Base-by-base conservation (phyloP, 192 early-diverging fungal genomes). In the Podila epicladia region DNA sequence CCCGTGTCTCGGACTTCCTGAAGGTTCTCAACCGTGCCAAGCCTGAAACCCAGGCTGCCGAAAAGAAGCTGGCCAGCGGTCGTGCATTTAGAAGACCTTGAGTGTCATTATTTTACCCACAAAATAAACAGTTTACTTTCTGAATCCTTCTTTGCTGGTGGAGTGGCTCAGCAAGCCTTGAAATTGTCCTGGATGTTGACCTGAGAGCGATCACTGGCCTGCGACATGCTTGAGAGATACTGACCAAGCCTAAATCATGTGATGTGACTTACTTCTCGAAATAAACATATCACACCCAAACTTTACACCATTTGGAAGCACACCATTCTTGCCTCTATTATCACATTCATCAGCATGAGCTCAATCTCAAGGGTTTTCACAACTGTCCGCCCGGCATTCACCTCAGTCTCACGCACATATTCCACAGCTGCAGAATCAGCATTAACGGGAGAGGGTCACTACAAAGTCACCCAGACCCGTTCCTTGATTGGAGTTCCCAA, bases 11-110 rank as follows among this genome's bases (percentile, higher is more conserved):
- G 70, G 95, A 94, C 64, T 97, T 99, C 85, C 85, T 99, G 75
- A 99, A 98, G 92, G 97, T 99, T 11, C 89, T 99, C 67, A 99
- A 99, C 87, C 91, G 98, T 62, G 98, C 98, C 69, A 98, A 97
- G 85, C 98, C 98, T 26, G 98, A 99, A 64, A 84, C 88, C n/a
- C 84, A 86, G 60, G 74, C 83, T 62, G 85, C 85, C 2, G 95
- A 96, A 66, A 94, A 92, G 89, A 95, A 94, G 70, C 90, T 92
- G 4, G 92, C 86, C 11, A 91, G 74, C 26, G 74, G 74, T 70
- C 69, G 87, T 83, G 45, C 74, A 1, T 76, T 76, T 63, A 62
- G 74, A 49, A 62, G 68, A 33, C 51, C n/a, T 11, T 76, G 64
- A 53, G 48, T 6, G 17, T 20, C 8, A 0, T 41, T 69, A n/a